These are phyloP conservation scores for Phytophthora syringae DNA, from an alignment of 352 stramenopile genomes.

Conservation along the genomic window DNA sequence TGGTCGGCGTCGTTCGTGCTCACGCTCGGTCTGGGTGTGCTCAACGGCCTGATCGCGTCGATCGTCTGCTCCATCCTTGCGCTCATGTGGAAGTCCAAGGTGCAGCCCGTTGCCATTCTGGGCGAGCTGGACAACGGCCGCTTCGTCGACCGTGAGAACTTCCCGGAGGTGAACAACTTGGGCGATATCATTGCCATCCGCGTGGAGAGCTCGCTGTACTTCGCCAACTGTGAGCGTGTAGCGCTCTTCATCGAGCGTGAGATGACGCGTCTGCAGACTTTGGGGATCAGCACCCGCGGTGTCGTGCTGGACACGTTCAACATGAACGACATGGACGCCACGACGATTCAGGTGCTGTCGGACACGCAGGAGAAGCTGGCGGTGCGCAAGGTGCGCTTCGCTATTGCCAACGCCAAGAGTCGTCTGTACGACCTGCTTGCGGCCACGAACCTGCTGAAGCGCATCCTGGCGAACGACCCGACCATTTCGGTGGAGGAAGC, in stretches of 20 bases:
- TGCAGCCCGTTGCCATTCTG: constrained; percentile 14
- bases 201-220: constrained; percentile 16
- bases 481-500: constrained; percentile 15
- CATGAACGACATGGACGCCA: constrained; percentile 20
- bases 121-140: constrained; percentile 11
- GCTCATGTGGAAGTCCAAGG: constrained; percentile 17
- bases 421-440: constrained; percentile 12
- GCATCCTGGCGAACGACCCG: constrained; percentile 8
- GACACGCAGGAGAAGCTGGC: constrained; percentile 18
- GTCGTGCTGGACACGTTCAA: constrained; percentile 15
- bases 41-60: constrained; percentile 12
- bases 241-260: constrained; percentile 13
- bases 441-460: constrained; percentile 11
- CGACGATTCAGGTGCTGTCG: constrained; percentile 15
- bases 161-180: constrained; percentile 9
- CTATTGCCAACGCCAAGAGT: constrained; percentile 11
- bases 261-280: constrained; percentile 11
- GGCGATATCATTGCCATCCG: constrained; percentile 10
- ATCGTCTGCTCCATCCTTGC: constrained; percentile 12
- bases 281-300: constrained; percentile 9
- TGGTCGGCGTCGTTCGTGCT: constrained; percentile 11
- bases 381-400: constrained; percentile 13
- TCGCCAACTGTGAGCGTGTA: constrained; percentile 12
- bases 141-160: constrained; percentile 14
- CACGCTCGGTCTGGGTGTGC: constrained; percentile 7